Percentiles rank a stretch among this genome's conserved stretches.
Conservation (phyloP, 495 filamentous ascomycete genomes). For the Schizothecium vesticola region DNA sequence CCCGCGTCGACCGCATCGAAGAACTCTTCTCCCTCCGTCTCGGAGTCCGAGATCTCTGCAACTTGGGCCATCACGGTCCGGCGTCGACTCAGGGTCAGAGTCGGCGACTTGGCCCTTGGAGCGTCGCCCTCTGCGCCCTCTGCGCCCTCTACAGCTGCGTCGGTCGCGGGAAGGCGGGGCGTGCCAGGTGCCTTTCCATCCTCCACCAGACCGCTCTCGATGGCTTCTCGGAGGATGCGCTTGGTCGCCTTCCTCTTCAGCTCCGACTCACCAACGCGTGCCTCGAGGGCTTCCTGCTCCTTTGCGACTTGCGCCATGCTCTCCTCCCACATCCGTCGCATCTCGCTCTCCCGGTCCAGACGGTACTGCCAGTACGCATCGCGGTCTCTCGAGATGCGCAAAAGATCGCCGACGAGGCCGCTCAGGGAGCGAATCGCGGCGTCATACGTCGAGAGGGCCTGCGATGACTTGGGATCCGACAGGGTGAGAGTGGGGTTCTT, state of each 20-base stretch:
- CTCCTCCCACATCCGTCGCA: constrained; percentile 95
- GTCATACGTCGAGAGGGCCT: constrained; percentile 84
- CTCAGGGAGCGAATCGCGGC: constrained; percentile 83
- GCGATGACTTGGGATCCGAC: constrained; percentile 65
- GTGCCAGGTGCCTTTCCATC: constrained; percentile 36
- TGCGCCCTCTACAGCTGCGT: constrained; percentile 22
- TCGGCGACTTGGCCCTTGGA: constrained; percentile 41
- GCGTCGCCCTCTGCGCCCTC: constrained; percentile 26
- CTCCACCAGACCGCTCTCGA: constrained; percentile 55
- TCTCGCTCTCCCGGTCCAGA: constrained; percentile 78
- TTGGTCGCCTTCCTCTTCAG: constrained; percentile 85
- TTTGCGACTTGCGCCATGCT: constrained; percentile 91
- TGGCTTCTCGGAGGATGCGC: constrained; percentile 77
- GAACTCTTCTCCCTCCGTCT: constrained; percentile 87
- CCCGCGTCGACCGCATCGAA: constrained; percentile 96
- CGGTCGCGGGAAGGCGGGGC: constrained; percentile 30
- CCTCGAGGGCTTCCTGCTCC: constrained; percentile 88
- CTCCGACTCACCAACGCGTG: constrained; percentile 81
- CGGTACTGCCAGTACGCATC: constrained; percentile 97
- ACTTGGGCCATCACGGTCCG: constrained; percentile 57
- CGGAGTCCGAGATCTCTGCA: constrained; percentile 66
- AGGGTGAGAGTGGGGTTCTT: constrained; percentile 65
- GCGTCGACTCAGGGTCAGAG: constrained; percentile 40
- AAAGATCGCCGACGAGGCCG: constrained; percentile 75
- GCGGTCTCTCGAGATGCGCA: constrained; percentile 86